Evolutionary conservation across 2,329 filamentous ascomycete genomes (phyloP).

Genomic region (Diaporthe sp.): DNA sequence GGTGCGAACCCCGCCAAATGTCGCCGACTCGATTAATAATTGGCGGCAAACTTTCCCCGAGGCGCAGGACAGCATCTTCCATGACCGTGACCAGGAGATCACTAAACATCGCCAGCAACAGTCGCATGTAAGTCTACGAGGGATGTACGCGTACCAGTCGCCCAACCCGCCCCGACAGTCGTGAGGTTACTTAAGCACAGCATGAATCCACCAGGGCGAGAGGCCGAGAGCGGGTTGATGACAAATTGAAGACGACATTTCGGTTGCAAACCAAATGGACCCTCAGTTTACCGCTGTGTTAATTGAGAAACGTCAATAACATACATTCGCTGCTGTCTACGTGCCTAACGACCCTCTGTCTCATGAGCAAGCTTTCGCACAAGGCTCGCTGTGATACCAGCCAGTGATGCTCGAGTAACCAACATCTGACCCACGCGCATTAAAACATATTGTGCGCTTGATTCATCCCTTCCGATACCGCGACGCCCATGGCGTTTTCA

Average conservation of each 20-base stretch:
- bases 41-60: background rate
- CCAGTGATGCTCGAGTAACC: background rate
- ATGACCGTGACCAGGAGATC: background rate
- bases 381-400: background rate
- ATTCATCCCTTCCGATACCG: background rate
- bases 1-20: constrained; percentile 29
- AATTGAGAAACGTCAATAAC: background rate
- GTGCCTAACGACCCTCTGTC: background rate
- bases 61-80: background rate
- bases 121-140: background rate
- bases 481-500: background rate
- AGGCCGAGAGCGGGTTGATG: background rate
- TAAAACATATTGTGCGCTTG: background rate
- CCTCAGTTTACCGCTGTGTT: background rate
- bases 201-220: background rate
- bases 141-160: background rate
- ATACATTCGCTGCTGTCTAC: constrained; percentile 4
- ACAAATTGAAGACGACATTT: background rate
- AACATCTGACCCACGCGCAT: background rate
- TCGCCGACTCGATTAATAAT: constrained; percentile 28
- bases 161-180: background rate
- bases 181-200: background rate
- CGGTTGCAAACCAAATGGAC: background rate
- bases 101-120: constrained; percentile 10
- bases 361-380: background rate